Evolutionary conservation across 2,329 filamentous ascomycete species (phyloP).

Genomic region (Talaromyces marneffei): DNA sequence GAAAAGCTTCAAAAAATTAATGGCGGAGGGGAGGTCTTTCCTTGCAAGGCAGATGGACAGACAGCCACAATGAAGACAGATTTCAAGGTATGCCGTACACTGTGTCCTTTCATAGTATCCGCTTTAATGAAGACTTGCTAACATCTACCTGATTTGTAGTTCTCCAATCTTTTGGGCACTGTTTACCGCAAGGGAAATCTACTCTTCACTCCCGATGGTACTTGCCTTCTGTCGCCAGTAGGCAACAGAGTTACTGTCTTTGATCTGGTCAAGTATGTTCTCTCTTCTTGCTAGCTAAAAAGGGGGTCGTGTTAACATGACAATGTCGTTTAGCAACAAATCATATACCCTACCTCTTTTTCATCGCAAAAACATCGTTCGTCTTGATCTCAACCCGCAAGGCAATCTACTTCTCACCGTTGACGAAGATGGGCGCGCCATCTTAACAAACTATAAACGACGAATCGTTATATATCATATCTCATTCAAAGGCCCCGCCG

Average conservation of each 20-base stretch:
- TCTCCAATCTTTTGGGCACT: constrained; percentile 95
- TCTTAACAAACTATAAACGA: constrained; percentile 82
- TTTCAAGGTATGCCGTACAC: constrained; percentile 68
- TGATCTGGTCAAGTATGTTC: constrained; percentile 78
- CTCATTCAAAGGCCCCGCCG: constrained; percentile 79
- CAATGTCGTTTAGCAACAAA: constrained; percentile 29
- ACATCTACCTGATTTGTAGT: constrained; percentile 52
- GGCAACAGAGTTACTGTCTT: constrained; percentile 95
- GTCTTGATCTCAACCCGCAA: constrained; percentile 79
- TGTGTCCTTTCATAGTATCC: background rate
- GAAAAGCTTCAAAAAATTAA: constrained; percentile 16
- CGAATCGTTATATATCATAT: constrained; percentile 89
- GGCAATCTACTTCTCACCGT: constrained; percentile 90
- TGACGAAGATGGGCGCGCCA: constrained; percentile 89
- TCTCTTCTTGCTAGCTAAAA: constrained; percentile 1
- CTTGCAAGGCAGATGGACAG: background rate
- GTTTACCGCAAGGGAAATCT: constrained; percentile 98
- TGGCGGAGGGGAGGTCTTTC: constrained; percentile 3
- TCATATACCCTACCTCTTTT: constrained; percentile 61
- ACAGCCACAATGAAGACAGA: constrained; percentile 83
- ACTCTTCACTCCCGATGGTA: constrained; percentile 92
- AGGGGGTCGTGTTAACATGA: background rate
- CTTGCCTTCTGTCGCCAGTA: constrained; percentile 89
- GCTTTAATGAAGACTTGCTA: constrained; percentile 1
- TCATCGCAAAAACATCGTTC: constrained; percentile 86